Evolutionary conservation across 352 stramenopile species (phyloP).

Genomic region (Sclerospora graminicola): DNA sequence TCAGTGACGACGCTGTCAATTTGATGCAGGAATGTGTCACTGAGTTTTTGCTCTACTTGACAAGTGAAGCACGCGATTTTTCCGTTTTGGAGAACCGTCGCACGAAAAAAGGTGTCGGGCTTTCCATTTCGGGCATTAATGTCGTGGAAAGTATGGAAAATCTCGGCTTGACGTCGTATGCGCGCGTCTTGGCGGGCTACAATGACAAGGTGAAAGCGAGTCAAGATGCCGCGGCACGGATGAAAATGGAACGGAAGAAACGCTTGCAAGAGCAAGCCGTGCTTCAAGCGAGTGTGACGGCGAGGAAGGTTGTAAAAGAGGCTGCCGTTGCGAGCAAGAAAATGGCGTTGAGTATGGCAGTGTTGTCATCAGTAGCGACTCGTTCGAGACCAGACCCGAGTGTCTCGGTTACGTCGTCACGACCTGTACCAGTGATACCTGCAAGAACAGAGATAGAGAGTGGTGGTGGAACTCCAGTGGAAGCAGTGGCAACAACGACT

Average conservation of each 20-base stretch:
- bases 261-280: constrained; percentile 24
- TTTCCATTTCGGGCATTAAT: constrained; percentile 46
- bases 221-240: constrained; percentile 45
- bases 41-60: constrained; percentile 77
- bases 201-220: constrained; percentile 61
- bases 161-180: constrained; percentile 58
- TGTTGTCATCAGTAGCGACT: too few species aligned
- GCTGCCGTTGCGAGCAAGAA: too few species aligned
- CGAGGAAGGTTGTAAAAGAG: too few species aligned
- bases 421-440: not conserved
- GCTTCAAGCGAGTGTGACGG: constrained; percentile 17
- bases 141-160: constrained; percentile 59
- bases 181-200: constrained; percentile 41
- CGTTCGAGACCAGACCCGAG: too few species aligned
- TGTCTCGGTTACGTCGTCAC: too few species aligned
- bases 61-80: constrained; percentile 67
- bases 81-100: constrained; percentile 41
- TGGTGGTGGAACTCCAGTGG: not conserved
- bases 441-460: not conserved
- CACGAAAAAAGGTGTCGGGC: constrained; percentile 38
- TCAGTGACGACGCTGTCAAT: constrained; percentile 64
- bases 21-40: constrained; percentile 83
- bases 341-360: too few species aligned
- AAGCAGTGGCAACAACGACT: too few species aligned
- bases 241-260: constrained; percentile 57